Conservation (phyloP, 208 protist genomes). For the Strigomonas galati region DNA sequence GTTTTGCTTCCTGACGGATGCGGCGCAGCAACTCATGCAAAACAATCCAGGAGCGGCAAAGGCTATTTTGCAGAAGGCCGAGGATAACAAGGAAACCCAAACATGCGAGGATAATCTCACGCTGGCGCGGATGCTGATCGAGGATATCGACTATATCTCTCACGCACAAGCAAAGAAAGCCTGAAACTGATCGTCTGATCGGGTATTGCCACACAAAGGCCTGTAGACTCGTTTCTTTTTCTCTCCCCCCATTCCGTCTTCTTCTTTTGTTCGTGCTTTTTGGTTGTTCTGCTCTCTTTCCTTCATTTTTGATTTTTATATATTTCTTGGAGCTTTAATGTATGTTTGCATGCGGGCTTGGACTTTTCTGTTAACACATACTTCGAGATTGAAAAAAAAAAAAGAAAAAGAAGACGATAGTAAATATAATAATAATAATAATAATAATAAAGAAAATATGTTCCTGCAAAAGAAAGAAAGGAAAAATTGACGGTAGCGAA, state of each 20-base stretch:
- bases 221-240: slow-evolving; percentile 6
- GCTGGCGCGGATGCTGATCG: slow-evolving; percentile 42
- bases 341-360: too few species aligned
- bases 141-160: slow-evolving; percentile 32
- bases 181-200: too few species aligned
- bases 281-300: not conserved
- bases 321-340: too few species aligned
- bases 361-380: too few species aligned
- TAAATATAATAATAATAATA: too few species aligned
- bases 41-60: slow-evolving; percentile 21
- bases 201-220: too few species aligned
- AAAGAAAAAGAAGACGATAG: too few species aligned
- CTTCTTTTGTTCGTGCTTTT: slow-evolving; percentile 2
- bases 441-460: too few species aligned
- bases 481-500: too few species aligned
- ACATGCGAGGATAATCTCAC: slow-evolving; percentile 26
- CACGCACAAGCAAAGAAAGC: slow-evolving; percentile 1
- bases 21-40: slow-evolving; percentile 55
- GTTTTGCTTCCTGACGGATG: slow-evolving; percentile 51
- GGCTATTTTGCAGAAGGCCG: slow-evolving; percentile 7
- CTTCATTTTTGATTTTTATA: not conserved
- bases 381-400: too few species aligned
- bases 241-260: too few species aligned
- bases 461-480: too few species aligned
- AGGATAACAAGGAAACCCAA: not conserved